Evolutionary conservation across 441 rosid genomes (phyloP), one percentile per base, ranked within the genome.

Genomic region (Flueggea neowawraea): DNA sequence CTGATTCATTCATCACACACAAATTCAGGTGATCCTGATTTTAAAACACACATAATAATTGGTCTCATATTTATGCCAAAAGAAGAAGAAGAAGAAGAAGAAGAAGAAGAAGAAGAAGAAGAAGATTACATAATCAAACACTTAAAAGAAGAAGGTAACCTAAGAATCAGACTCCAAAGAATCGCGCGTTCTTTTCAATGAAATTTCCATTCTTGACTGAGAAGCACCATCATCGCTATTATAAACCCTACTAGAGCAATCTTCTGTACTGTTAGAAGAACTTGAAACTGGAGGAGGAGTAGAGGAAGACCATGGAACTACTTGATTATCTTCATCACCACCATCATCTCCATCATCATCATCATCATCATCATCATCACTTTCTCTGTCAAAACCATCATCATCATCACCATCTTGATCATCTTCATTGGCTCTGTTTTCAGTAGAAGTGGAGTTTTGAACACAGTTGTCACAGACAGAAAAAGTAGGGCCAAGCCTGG

Each of bases 381-480:
- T 44, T 0, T 2, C 33, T 4, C 15, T 49, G 0, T 2, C 55
- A 2, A 55, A 64, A 0, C 5, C 47, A 3, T 68, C 31, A 4
- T 10, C 63, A 6, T 55, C 54, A 4, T 49, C 58, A 9, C 57
- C 55, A 4, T 16, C 15, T 1, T 0, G 16, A 6, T 54, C 71
- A 33, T 44, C 57, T 16, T n/a, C 61, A 51, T 52, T 51, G 13
- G 10, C 31, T 11, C 64, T 52, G 31, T 39, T 55, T 4, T 68
- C 54, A 17, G 60, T 33, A 3, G 44, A 22, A 31, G 10, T n/a
- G 10, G 62, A 55, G 43, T 32, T 52, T 2, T 41, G 12, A 47
- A 75, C 62, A 55, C 98, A 92, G 14, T 69, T 73, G 8, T 75
- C 71, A 52, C 98, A 90, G 62, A 85, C 75, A 48, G 92, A 84